Conservation (phyloP, 805 yeast species). For the Kodamaea jinghongensis region DNA sequence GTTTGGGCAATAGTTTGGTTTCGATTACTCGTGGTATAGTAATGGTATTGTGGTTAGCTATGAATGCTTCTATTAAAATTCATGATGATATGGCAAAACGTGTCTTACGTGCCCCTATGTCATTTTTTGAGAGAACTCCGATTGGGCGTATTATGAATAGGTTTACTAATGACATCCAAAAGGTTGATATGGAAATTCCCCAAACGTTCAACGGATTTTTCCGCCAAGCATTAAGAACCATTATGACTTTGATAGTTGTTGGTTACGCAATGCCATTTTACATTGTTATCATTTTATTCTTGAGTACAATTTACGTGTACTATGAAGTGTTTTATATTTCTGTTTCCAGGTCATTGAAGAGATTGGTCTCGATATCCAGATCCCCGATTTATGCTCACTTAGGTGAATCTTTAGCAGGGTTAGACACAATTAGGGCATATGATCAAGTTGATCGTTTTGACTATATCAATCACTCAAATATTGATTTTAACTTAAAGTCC, state of each 20-base stretch:
- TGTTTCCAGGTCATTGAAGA: constrained; percentile 25
- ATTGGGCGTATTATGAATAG: constrained; percentile 29
- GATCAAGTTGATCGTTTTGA: constrained; percentile 22
- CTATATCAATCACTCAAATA: constrained; percentile 20
- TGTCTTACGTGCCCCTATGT: constrained; percentile 28
- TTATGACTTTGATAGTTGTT: constrained; percentile 22
- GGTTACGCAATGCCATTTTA: constrained; percentile 25
- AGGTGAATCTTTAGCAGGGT: constrained; percentile 28
- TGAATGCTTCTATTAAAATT: constrained; percentile 21
- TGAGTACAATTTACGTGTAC: constrained; percentile 22
- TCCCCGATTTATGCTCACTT: constrained; percentile 29
- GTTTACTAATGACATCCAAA: constrained; percentile 26
- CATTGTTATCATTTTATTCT: constrained; percentile 18
- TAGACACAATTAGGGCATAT: constrained; percentile 28
- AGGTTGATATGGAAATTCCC: constrained; percentile 22
- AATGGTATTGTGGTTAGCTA: constrained; percentile 20
- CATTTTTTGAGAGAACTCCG: constrained; percentile 30
- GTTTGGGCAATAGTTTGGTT: constrained; percentile 13
- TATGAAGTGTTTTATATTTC: constrained; percentile 25
- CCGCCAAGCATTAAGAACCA: constrained; percentile 15
- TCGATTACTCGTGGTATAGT: constrained; percentile 20
- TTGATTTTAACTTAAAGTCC: constrained; percentile 19
- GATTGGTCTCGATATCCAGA: constrained; percentile 24
- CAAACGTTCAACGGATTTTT: constrained; percentile 19
- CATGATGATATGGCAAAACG: constrained; percentile 26